phyloP scores from a whole-genome alignment of 495 filamentous ascomycete genomes.

The Pyronema omphalodes region DNA sequence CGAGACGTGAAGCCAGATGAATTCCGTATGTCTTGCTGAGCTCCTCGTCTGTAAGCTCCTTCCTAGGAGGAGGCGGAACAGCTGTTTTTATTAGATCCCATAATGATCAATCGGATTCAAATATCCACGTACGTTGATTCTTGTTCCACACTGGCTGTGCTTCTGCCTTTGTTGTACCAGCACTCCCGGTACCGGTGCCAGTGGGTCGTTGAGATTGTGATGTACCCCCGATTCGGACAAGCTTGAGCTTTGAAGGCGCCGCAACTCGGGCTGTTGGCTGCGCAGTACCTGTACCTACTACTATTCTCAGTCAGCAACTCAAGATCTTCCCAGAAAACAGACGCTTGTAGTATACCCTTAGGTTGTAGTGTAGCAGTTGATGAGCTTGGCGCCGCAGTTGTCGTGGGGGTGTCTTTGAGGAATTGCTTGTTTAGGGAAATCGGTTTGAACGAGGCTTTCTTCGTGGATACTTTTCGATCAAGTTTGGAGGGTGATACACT shows the following conservation, averaged over 20 bases:
- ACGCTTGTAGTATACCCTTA: slow-evolving; percentile 12
- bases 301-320: neutral
- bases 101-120: slow-evolving; percentile 4
- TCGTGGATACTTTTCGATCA: slow-evolving; percentile 43
- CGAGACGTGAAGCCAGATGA: slow-evolving; percentile 79
- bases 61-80: slow-evolving; percentile 65
- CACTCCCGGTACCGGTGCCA: slow-evolving; percentile 29
- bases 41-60: slow-evolving; percentile 92
- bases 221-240: slow-evolving; percentile 16
- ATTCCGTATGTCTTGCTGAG: slow-evolving; percentile 90
- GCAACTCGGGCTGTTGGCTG: slow-evolving; percentile 6
- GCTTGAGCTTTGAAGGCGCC: slow-evolving; percentile 18
- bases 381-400: slow-evolving; percentile 16
- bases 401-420: slow-evolving; percentile 35
- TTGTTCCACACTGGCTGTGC: slow-evolving; percentile 75
- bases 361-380: slow-evolving; percentile 13
- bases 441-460: slow-evolving; percentile 82
- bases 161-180: slow-evolving; percentile 38
- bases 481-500: slow-evolving; percentile 29
- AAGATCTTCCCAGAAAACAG: neutral
- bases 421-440: slow-evolving; percentile 88
- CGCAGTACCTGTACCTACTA: slow-evolving; percentile 1
- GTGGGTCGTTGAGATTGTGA: slow-evolving; percentile 26
- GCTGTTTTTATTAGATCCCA: slow-evolving; percentile 22
- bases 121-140: slow-evolving; percentile 62